Conservation (phyloP, 2,329 filamentous ascomycete species). For the Xylariaceae sp. region DNA sequence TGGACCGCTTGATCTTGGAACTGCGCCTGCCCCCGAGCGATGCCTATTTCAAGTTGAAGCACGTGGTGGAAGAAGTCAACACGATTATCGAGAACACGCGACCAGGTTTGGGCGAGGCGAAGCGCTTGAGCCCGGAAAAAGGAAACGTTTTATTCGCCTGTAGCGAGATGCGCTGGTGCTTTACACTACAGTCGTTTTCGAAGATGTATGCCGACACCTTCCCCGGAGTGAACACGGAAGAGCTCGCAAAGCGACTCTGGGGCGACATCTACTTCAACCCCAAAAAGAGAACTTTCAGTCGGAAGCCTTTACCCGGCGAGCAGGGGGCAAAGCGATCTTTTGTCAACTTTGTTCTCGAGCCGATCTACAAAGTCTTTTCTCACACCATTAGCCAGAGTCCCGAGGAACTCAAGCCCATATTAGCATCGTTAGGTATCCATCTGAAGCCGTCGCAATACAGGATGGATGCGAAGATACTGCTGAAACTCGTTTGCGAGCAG, state of each 20-base stretch:
- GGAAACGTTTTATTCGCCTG: constrained; percentile 98
- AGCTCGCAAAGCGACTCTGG: constrained; percentile 85
- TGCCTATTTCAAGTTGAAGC: constrained; percentile 98
- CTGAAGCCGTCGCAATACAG: constrained; percentile 92
- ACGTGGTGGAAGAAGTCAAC: constrained; percentile 98
- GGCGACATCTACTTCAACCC: constrained; percentile 97
- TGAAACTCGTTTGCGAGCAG: constrained; percentile 86
- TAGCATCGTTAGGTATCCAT: constrained; percentile 73
- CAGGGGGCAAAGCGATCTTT: constrained; percentile 79
- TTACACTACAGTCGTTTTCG: constrained; percentile 88
- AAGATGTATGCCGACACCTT: constrained; percentile 94
- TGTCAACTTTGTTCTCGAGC: constrained; percentile 90
- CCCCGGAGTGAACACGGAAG: constrained; percentile 70
- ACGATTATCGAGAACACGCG: constrained; percentile 85
- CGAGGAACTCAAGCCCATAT: constrained; percentile 71
- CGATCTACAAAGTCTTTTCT: constrained; percentile 95
- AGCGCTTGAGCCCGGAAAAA: constrained; percentile 86
- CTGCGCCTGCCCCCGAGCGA: constrained; percentile 90
- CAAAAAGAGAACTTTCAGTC: constrained; percentile 80
- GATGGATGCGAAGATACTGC: constrained; percentile 78
- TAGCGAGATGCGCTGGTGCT: constrained; percentile 92
- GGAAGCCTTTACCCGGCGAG: constrained; percentile 66
- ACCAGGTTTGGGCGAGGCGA: constrained; percentile 72
- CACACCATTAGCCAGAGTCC: constrained; percentile 90
- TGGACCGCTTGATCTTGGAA: constrained; percentile 92